Evolutionary conservation across 163 green algal genomes (phyloP), one percentile per base, ranked within the genome.

Genomic region (Chlamydomonas reinhardtii): DNA sequence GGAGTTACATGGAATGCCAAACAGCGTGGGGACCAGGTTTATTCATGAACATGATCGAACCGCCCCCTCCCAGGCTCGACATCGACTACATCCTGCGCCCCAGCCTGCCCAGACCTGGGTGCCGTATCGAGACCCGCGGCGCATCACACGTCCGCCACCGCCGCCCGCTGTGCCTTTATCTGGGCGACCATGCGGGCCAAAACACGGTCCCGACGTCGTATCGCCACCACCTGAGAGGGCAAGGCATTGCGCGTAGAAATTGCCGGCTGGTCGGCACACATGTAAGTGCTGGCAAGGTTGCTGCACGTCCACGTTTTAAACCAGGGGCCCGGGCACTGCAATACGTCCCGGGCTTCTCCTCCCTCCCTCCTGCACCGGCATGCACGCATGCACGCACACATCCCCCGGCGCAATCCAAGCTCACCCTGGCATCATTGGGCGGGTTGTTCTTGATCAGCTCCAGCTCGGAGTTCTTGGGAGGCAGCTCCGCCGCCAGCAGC

Each of bases 171-270:
- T 24, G 52, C 34, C 81, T 39, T 52, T 17, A 87, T 87, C 6
- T 66, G 35, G 29, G 56, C 70, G 17, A 69, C 4, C 81, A 87
- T 87, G 31, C 81, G 56, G 12, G 34, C 34, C 59, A 87, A 59
- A 59, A 87, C 81, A 12, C 81, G 48, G 81, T 87, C 81, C 4
- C 81, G 81, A 6, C 81, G 81, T 29, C 81, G 70, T 1, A 87
- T 65, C 29, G 81, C 81, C 70, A 81, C 81, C 59, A 87, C 81
- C 81, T 87, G 68, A 12, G 19, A n/a, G n/a, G n/a, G n/a, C n/a
- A n/a, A n/a, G n/a, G n/a, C n/a, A n/a, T n/a, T n/a, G n/a, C 11
- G 9, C 37, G 71, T 24, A 64, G 32, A 43, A 25, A 17, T 8
- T n/a, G 43, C 70, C 17, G 39, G 31, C 14, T 27, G 4, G 22